Base-by-base conservation (phyloP, 2,329 filamentous ascomycete species). In the Colletotrichum viniferum region DNA sequence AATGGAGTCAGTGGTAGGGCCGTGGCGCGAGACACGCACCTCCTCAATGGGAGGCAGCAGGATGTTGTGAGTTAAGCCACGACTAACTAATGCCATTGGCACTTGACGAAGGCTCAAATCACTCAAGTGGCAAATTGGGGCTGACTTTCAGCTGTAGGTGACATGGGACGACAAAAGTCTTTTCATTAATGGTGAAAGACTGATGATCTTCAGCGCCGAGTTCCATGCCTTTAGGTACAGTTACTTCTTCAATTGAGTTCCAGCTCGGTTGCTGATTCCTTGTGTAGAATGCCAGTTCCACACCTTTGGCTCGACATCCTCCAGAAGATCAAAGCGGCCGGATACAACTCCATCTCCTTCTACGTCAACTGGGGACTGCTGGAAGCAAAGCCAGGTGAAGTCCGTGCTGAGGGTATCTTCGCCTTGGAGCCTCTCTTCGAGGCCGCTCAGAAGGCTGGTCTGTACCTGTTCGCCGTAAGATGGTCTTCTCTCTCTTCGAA, bases 241-340 rank as follows among this genome's bases (percentile, higher is more conserved):
- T 24, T 10, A 8, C 4, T 43, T 13, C 3, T 38, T 24, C 12
- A 38, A 13, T 24, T 38, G 34, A n/a, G 8, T 18, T 21, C 4
- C 8, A 16, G 16, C 36, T 43, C 10, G 5, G 16, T 63, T 14
- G 0, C 34, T 63, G 0, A 63, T n/a, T 12, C 16, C 4, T 9
- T 3, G 7, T 16, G 9, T n/a, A 77, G 76, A 66, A 80, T 85
- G 24, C 83, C 84, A 1, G 82, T 83, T 0, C 83, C 84, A 0
- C 80, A 78, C 7, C 77, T 86, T 3, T 86, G 91, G 88, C 86
- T 94, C 28, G 94, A 95, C 79, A 83, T 95, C 9, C 92, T 95
- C 76, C 92, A 95, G 79, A 95, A 95, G 84, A 89, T 95, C 83
- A 95, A 94, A 82, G 91, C 93, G 2, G 83, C 94, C 0, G 93